Evolutionary conservation across 2,329 filamentous ascomycete genomes (phyloP).

Genomic region (Aspergillus luchuensis): DNA sequence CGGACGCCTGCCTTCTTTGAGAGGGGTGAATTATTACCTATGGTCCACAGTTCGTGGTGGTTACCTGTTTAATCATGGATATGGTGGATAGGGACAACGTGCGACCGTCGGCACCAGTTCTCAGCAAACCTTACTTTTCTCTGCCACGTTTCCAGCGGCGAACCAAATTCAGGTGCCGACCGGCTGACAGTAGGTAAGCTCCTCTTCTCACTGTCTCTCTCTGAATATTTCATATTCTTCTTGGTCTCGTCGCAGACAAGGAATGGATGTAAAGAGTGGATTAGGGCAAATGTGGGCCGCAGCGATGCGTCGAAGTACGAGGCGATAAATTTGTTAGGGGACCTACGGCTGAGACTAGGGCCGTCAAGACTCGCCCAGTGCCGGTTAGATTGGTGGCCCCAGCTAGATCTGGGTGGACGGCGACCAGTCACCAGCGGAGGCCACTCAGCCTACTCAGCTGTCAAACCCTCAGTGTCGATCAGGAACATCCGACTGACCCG

Average conservation of each 20-base stretch:
- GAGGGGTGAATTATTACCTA: background rate
- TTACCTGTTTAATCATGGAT: background rate
- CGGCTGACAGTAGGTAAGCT: background rate
- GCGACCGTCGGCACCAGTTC: constrained; percentile 3
- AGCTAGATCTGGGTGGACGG: constrained; percentile 1
- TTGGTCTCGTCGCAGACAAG: background rate
- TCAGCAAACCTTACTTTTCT: background rate
- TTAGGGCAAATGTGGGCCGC: constrained; percentile 7
- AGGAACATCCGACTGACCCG: constrained; percentile 14
- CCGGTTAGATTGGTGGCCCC: constrained; percentile 1
- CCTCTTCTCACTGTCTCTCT: background rate
- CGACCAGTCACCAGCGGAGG: constrained; percentile 3
- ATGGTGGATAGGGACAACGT: background rate
- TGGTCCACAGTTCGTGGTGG: background rate
- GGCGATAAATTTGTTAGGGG: background rate
- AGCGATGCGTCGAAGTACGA: background rate
- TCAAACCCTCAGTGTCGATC: constrained; percentile 12
- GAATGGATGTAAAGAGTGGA: background rate
- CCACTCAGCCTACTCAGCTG: constrained; percentile 8
- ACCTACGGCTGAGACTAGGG: background rate
- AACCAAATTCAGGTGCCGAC: background rate
- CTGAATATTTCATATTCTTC: background rate
- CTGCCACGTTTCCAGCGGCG: background rate
- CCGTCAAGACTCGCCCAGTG: constrained; percentile 8
- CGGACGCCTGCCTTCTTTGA: background rate